Percentiles rank a stretch among this genome's conserved stretches.
Evolutionary conservation across 345 rosid genomes (phyloP).

Genomic region (Raphanus sativus): DNA sequence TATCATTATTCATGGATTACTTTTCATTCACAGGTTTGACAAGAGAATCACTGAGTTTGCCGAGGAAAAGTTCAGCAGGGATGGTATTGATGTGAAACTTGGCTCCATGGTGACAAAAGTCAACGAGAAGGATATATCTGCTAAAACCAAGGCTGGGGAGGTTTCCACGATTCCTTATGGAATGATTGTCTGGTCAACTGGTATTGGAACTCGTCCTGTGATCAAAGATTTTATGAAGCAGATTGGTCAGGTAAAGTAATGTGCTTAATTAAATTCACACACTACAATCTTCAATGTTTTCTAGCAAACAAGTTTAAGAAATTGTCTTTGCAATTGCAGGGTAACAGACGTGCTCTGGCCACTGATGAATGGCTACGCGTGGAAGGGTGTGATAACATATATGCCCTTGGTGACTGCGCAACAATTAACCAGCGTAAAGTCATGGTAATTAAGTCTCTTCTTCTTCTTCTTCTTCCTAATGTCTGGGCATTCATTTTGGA

Average conservation of each 20-base stretch:
- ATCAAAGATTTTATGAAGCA: constrained; percentile 87
- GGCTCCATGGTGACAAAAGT: constrained; percentile 94
- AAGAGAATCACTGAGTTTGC: constrained; percentile 96
- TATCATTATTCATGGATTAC: constrained; percentile 1
- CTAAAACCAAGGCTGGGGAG: constrained; percentile 70
- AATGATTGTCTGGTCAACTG: constrained; percentile 99
- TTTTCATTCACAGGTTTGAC: constrained; percentile 80
- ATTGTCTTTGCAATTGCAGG: constrained; percentile 41
- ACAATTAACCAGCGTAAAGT: constrained; percentile 95
- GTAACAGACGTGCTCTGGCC: constrained; percentile 83
- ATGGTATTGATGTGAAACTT: constrained; percentile 82
- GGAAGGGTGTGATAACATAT: constrained; percentile 64
- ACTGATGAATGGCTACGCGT: constrained; percentile 98
- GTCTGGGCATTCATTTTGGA: not conserved
- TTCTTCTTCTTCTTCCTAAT: not conserved
- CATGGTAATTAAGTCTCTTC: constrained; percentile 55
- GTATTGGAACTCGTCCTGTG: constrained; percentile 85
- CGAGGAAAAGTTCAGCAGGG: constrained; percentile 84
- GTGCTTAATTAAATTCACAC: constrained; percentile 13
- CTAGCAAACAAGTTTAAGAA: not conserved
- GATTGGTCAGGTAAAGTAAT: constrained; percentile 77
- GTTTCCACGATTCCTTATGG: constrained; percentile 72
- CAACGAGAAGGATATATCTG: constrained; percentile 72
- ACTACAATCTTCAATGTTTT: not conserved
- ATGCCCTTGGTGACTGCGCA: constrained; percentile 99